Evolutionary conservation across 495 filamentous ascomycete genomes (phyloP).

Genomic region (Bombardia bombarda): DNA sequence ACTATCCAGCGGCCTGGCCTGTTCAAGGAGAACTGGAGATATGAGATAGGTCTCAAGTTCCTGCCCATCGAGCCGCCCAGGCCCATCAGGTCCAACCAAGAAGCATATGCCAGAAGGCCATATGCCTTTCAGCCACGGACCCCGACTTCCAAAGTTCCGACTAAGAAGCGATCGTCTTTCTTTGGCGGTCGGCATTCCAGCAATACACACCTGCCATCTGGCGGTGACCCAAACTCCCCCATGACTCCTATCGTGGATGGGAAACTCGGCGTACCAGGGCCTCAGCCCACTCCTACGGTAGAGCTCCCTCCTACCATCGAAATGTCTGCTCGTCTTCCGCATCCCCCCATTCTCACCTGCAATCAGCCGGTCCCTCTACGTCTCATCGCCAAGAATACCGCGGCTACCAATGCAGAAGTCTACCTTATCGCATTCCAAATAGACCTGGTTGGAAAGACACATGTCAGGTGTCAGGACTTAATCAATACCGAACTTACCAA

Average conservation of each 20-base stretch:
- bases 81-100: conserved; percentile 55
- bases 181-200: conserved; percentile 31
- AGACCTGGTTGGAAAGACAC: conserved; percentile 68
- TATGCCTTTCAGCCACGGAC: conserved; percentile 56
- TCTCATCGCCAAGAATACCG: conserved; percentile 65
- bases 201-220: conserved; percentile 1
- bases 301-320: conserved; percentile 37
- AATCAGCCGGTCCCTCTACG: conserved; percentile 77
- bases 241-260: not conserved
- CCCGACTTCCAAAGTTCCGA: conserved; percentile 15
- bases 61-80: conserved; percentile 87
- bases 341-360: conserved; percentile 84
- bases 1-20: conserved; percentile 76
- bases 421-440: conserved; percentile 75
- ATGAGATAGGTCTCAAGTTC: conserved; percentile 60
- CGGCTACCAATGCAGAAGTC: conserved; percentile 53
- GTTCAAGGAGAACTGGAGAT: conserved; percentile 78
- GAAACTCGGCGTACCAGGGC: not conserved
- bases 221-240: not conserved
- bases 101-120: conserved; percentile 74
- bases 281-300: too few relatives aligned
- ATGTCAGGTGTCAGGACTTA: conserved; percentile 66
- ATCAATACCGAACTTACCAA: conserved; percentile 53
- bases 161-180: conserved; percentile 44
- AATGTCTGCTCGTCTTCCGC: conserved; percentile 77